Conservation (phyloP, 177 flowering plant species). For the Telopea speciosissima region DNA sequence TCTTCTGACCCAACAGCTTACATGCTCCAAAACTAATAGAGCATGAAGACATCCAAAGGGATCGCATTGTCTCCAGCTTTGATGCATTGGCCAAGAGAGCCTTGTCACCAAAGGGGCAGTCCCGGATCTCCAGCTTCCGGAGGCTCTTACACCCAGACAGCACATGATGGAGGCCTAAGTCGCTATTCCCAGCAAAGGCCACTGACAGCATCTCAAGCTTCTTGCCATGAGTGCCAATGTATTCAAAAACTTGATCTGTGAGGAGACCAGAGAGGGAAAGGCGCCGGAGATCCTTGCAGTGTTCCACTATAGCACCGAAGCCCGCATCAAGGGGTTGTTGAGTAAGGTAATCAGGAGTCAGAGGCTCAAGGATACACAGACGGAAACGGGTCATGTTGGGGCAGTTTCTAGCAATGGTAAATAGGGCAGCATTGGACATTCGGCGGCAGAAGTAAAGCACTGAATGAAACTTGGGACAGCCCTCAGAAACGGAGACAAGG, state of each 20-base stretch:
- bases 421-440: conserved; percentile 75
- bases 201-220: conserved; percentile 84
- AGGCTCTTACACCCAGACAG: conserved; percentile 84
- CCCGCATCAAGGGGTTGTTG: conserved; percentile 71
- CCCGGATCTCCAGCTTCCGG: conserved; percentile 78
- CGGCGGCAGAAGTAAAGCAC: conserved; percentile 85
- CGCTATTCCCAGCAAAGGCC: conserved; percentile 89
- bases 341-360: conserved; percentile 64
- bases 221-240: conserved; percentile 72
- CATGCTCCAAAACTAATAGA: conserved; percentile 74
- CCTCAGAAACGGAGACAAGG: conserved; percentile 71
- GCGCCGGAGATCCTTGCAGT: conserved; percentile 69
- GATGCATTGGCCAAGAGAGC: conserved; percentile 82
- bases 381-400: conserved; percentile 77
- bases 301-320: conserved; percentile 84
- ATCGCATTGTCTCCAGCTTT: conserved; percentile 99
- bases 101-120: conserved; percentile 89
- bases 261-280: conserved; percentile 87
- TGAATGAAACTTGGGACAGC: conserved; percentile 81
- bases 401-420: conserved; percentile 59
- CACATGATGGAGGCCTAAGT: conserved; percentile 75
- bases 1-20: conserved; percentile 65
- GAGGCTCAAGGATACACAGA: conserved; percentile 79
- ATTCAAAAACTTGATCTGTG: conserved; percentile 66
- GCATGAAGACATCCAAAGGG: conserved; percentile 99